Base-by-base conservation (phyloP, 163 green algal species). In the Chlamydomonas reinhardtii region DNA sequence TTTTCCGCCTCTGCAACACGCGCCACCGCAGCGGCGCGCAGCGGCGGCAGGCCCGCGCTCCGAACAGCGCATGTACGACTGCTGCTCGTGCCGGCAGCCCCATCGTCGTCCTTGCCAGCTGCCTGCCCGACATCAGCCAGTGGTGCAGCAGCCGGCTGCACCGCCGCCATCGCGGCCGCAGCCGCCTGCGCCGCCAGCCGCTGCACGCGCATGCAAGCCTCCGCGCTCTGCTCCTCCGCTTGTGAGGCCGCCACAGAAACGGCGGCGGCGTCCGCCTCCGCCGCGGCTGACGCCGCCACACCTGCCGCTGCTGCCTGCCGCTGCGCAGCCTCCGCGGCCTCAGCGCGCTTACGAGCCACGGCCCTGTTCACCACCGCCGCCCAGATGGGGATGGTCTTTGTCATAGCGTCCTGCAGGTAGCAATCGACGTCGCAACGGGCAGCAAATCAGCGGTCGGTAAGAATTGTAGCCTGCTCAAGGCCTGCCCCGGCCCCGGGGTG, bases 331-430 rank as follows among this genome's bases (percentile, higher is more conserved):
- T 54, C 32, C 31, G 79, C 68, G 6, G 68, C 79, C 34, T 86
- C 80, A 0, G 52, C 70, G 12, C 80, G 80, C 56, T 86, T 86
- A 16, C 85, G 75, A 0, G 91, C 91, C 0, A 98, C 86, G 0
- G 95, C 96, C 0, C 91, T 90, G 90, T 99, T 99, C 17, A 99
- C 35, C 11, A 99, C 96, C 0, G 92, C 92, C 8, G 89, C 88
- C 98, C 98, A 99, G 11, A 99, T 98, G 35, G 98, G 98, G 19
- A 99, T 88, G 16, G 97, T 99, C 90, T 99, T 99, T 22, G 93
- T 95, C 83, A 99, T 90, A 24, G 97, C 94, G 89, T 99, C 97
- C 93, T 97, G 91, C 70, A 37, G 62, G 20, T n/a, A n/a, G 20
- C 59, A 9, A 15, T 54, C 43, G 8, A 11, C 43, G 43, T 54